A percentile compares a stretch with the other conserved stretches of the same genome.
phyloP scores from a whole-genome alignment of 495 filamentous ascomycete species.

The Hypoxylon perforatum region DNA sequence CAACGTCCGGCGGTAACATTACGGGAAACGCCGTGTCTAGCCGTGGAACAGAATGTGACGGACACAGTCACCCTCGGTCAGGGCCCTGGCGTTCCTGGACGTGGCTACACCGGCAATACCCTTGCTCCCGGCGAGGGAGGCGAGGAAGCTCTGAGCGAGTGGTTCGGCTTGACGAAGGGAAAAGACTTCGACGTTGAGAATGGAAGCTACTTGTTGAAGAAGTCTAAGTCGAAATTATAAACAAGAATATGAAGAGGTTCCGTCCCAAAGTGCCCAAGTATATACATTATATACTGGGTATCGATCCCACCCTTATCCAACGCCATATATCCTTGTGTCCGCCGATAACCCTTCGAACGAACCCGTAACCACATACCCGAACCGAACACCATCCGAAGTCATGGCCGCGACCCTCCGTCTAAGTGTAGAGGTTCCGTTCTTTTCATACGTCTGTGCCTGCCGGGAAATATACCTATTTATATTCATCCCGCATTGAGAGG shows the following conservation, averaged over 20 bases:
- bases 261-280: background rate
- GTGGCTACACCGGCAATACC: conserved; percentile 70
- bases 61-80: conserved; percentile 55
- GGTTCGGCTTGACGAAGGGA: conserved; percentile 82
- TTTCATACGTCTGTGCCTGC: background rate
- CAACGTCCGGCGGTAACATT: conserved; percentile 81
- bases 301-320: conserved; percentile 9
- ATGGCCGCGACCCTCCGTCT: background rate
- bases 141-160: conserved; percentile 72
- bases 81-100: conserved; percentile 61
- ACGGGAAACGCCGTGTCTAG: conserved; percentile 69
- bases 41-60: conserved; percentile 54
- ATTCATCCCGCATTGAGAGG: background rate
- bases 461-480: background rate
- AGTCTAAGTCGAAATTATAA: conserved; percentile 64
- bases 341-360: conserved; percentile 6
- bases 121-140: conserved; percentile 77
- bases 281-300: background rate
- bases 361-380: background rate
- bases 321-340: conserved; percentile 6
- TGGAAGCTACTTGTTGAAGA: conserved; percentile 66
- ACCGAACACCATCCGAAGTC: background rate
- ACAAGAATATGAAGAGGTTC: background rate
- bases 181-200: conserved; percentile 73
- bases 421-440: background rate